Conservation (phyloP, 306 rosid genomes). For the Cotoneaster glaucophyllus region DNA sequence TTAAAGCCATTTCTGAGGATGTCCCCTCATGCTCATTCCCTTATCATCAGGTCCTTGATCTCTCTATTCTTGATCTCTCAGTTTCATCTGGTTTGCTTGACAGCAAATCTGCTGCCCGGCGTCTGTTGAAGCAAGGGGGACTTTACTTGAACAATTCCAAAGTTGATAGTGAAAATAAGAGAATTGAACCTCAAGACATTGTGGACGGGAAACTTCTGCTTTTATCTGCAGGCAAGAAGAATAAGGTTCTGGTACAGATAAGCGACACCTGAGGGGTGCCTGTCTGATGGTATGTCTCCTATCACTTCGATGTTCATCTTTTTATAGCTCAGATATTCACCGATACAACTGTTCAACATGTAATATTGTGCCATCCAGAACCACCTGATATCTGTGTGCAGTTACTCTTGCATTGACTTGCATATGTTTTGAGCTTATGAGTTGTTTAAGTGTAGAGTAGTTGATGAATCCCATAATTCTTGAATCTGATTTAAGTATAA, state of each 20-base stretch:
- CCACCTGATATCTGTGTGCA: not conserved
- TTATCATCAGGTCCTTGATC: slow-evolving; percentile 55
- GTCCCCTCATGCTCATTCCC: slow-evolving; percentile 74
- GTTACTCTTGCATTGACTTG: not conserved
- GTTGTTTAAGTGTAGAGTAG: not conserved
- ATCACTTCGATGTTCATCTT: not conserved
- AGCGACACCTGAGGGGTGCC: not conserved
- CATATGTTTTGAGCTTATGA: not conserved
- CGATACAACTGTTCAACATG: not conserved
- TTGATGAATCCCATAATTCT: not conserved
- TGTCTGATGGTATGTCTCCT: not conserved
- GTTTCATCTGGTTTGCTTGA: slow-evolving; percentile 79
- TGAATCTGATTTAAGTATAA: not conserved
- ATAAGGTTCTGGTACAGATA: slow-evolving; percentile 81
- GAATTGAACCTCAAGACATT: slow-evolving; percentile 55
- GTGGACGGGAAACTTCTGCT: slow-evolving; percentile 89
- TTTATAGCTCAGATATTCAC: not conserved
- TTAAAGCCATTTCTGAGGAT: slow-evolving; percentile 82
- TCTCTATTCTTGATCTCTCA: slow-evolving; percentile 68
- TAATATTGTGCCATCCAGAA: not conserved
- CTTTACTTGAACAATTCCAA: slow-evolving; percentile 77
- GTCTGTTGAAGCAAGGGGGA: slow-evolving; percentile 92
- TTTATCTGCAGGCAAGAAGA: slow-evolving; percentile 91
- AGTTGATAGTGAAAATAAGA: slow-evolving; percentile 66
- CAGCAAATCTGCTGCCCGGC: slow-evolving; percentile 84